Evolutionary conservation across 805 yeast genomes (phyloP).

Genomic region (Nakazawaea pomicola): DNA sequence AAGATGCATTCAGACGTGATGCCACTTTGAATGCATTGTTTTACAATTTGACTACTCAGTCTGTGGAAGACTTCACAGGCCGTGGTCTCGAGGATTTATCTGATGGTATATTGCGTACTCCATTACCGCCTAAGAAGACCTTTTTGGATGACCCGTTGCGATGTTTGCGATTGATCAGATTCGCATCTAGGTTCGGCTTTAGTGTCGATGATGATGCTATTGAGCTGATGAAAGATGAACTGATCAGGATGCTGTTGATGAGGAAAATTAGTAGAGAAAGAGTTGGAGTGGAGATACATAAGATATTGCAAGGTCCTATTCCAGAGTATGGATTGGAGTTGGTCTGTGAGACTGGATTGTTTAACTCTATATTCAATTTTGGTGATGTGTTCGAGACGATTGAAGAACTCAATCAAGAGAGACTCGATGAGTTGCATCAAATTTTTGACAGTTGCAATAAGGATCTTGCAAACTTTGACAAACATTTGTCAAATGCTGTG

Average conservation of each 20-base stretch:
- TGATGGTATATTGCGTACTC: conserved; percentile 76
- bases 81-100: conserved; percentile 69
- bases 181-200: conserved; percentile 77
- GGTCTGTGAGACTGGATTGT: conserved; percentile 50
- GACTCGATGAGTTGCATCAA: conserved; percentile 16
- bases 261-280: conserved; percentile 86
- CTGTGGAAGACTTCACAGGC: conserved; percentile 82
- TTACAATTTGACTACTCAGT: conserved; percentile 63
- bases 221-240: conserved; percentile 57
- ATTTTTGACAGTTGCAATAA: conserved; percentile 17
- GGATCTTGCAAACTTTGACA: conserved; percentile 16
- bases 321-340: conserved; percentile 61
- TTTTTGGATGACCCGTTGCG: conserved; percentile 93
- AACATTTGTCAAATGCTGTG: conserved; percentile 9
- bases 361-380: conserved; percentile 52
- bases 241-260: conserved; percentile 53
- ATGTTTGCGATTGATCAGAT: conserved; percentile 78
- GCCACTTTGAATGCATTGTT: conserved; percentile 93
- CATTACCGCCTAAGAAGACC: conserved; percentile 78
- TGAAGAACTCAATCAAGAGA: conserved; percentile 15
- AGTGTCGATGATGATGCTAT: conserved; percentile 52
- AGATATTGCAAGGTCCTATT: conserved; percentile 61
- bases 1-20: conserved; percentile 91
- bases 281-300: conserved; percentile 79
- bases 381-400: conserved; percentile 23